Conservation (phyloP, 2,329 filamentous ascomycete species). For the Ophiostoma tasmaniense region DNA sequence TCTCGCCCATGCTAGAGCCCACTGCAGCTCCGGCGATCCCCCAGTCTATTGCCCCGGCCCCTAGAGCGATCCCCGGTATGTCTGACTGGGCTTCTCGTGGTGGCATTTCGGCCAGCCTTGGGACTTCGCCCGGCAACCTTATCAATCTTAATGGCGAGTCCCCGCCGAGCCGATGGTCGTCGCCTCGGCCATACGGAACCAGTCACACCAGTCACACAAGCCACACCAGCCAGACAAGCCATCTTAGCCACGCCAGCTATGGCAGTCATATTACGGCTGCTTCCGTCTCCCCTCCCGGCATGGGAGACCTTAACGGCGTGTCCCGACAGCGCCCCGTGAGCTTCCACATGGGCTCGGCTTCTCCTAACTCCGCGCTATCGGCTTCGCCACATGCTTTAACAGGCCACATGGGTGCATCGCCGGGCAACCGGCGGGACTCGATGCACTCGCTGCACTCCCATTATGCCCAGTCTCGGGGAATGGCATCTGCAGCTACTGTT, state of each 20-base stretch:
- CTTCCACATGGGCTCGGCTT: constrained; percentile 41
- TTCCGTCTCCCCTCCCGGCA: constrained; percentile 33
- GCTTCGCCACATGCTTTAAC: constrained; percentile 32
- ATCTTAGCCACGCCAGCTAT: constrained; percentile 16
- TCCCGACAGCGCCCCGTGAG: constrained; percentile 40
- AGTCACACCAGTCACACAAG: constrained; percentile 18
- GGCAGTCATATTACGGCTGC: constrained; percentile 23
- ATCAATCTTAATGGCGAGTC: constrained; percentile 45
- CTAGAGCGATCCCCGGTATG: constrained; percentile 39
- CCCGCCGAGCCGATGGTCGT: constrained; percentile 44
- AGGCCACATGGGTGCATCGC: constrained; percentile 28
- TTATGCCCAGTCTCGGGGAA: constrained; percentile 37
- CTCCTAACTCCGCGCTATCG: constrained; percentile 29
- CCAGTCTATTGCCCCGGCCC: constrained; percentile 36
- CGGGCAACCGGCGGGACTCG: constrained; percentile 37
- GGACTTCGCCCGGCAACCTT: constrained; percentile 45
- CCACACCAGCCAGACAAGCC: constrained; percentile 19
- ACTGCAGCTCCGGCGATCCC: constrained; percentile 33
- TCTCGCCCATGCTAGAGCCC: constrained; percentile 42
- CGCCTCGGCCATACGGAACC: constrained; percentile 34
- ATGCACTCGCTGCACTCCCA: constrained; percentile 47
- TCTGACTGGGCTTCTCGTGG: constrained; percentile 29
- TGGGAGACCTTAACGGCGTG: constrained; percentile 12
- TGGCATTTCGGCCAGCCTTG: constrained; percentile 32
- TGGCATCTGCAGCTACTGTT: neutral